A percentile compares a stretch with the other conserved stretches of the same genome.
Conservation (phyloP, 352 stramenopile species). For the Phytopythium mirpurense region DNA sequence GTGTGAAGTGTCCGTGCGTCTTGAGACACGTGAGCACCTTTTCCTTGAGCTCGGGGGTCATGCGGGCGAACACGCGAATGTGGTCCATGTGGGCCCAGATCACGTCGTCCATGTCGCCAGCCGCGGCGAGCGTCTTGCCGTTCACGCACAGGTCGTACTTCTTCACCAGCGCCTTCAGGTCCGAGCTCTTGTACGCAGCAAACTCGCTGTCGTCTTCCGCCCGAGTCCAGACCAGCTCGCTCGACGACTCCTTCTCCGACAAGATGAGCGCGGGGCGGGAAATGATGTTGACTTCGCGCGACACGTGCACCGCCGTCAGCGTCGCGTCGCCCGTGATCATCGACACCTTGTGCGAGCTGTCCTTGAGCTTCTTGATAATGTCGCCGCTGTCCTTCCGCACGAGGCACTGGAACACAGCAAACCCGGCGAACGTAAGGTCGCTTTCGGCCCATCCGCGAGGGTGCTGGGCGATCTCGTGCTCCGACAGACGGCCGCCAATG, state of each 20-base stretch:
- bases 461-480: conserved; percentile 74
- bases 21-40: conserved; percentile 95
- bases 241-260: conserved; percentile 31
- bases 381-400: conserved; percentile 96
- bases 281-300: conserved; percentile 93
- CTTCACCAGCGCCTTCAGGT: conserved; percentile 53
- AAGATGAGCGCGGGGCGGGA: conserved; percentile 67
- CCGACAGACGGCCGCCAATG: conserved; percentile 65
- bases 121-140: conserved; percentile 62
- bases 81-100: conserved; percentile 81
- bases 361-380: conserved; percentile 91
- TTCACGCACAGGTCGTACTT: conserved; percentile 87
- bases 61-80: conserved; percentile 94
- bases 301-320: conserved; percentile 96
- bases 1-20: conserved; percentile 84
- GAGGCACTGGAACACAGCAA: conserved; percentile 87
- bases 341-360: conserved; percentile 90
- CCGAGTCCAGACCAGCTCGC: conserved; percentile 72
- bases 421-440: conserved; percentile 94
- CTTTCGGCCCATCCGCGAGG: conserved; percentile 89
- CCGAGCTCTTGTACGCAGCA: conserved; percentile 58
- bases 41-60: conserved; percentile 97
- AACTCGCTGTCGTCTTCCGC: conserved; percentile 69
- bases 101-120: conserved; percentile 72
- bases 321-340: conserved; percentile 99